These are phyloP conservation scores for Lonicera japonica DNA, from an alignment of 129 eudicot genomes.

Conservation along the genomic window DNA sequence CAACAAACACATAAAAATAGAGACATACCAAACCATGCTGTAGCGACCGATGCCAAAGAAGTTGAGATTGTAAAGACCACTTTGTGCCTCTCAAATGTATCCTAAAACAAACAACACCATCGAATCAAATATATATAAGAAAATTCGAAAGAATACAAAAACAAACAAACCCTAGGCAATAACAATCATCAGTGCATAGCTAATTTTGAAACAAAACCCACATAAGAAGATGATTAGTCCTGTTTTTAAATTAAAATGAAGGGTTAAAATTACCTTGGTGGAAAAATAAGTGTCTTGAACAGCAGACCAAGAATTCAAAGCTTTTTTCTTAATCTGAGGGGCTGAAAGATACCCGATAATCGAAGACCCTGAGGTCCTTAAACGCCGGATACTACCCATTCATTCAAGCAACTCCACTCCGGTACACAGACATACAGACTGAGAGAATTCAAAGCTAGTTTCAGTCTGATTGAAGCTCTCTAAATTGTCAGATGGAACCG, in stretches of 20 bases:
- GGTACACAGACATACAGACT: too few relatives aligned
- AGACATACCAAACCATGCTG: conserved; percentile 76
- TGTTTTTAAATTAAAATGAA: too few relatives aligned
- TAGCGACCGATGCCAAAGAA: conserved; percentile 77
- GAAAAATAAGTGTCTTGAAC: conserved; percentile 72
- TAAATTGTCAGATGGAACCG: not conserved
- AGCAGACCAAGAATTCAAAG: conserved; percentile 65
- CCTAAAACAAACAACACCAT: conserved; percentile 35
- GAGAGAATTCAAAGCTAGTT: not conserved
- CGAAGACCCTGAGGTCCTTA: conserved; percentile 47
- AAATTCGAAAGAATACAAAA: conserved; percentile 5
- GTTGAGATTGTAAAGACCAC: conserved; percentile 81
- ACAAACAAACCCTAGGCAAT: conserved; percentile 6
- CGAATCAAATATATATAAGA: not conserved
- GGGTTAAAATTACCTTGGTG: conserved; percentile 48
- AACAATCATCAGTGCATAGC: not conserved
- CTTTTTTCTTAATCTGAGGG: conserved; percentile 52
- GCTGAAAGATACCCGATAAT: conserved; percentile 18
- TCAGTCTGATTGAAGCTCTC: not conserved
- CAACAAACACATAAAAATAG: not conserved
- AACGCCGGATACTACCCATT: conserved; percentile 34
- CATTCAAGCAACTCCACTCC: not conserved
- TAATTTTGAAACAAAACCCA: not conserved
- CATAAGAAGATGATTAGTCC: not conserved
- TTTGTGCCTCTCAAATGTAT: conserved; percentile 95